phyloP scores from a whole-genome alignment of 2,329 filamentous ascomycete species.

The Fragosphaeria purpurea region DNA sequence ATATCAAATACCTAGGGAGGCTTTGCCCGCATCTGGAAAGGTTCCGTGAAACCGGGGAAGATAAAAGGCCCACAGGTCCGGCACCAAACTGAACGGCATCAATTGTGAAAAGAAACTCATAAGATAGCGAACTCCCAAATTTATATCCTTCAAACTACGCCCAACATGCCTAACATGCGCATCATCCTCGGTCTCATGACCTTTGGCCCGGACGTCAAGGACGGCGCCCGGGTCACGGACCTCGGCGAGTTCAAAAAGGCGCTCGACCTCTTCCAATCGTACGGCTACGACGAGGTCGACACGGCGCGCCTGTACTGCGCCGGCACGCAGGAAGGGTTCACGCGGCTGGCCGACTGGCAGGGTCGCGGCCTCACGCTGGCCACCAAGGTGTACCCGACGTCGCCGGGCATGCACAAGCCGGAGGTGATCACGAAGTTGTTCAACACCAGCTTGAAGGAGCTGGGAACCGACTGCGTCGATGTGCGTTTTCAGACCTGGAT shows the following conservation, averaged over 20 bases:
- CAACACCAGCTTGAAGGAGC: conserved; percentile 57
- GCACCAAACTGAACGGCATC: too few relatives aligned
- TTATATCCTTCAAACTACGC: too few relatives aligned
- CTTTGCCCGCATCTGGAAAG: too few relatives aligned
- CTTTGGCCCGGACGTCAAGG: conserved; percentile 54
- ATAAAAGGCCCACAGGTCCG: too few relatives aligned
- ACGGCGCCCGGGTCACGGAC: conserved; percentile 62
- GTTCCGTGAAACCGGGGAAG: too few relatives aligned
- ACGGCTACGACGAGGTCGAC: conserved; percentile 77
- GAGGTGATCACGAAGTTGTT: conserved; percentile 53
- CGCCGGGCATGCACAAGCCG: conserved; percentile 49
- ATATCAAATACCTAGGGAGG: too few relatives aligned
- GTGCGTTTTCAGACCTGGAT: conserved; percentile 24
- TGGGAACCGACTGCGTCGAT: conserved; percentile 64
- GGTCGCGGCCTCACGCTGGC: conserved; percentile 67
- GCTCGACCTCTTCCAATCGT: conserved; percentile 65
- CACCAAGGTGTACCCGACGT: conserved; percentile 63
- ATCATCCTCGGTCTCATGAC: conserved; percentile 82
- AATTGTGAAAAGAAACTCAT: too few relatives aligned
- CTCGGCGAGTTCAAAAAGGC: conserved; percentile 56
- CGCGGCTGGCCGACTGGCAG: conserved; percentile 65
- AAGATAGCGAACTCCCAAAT: too few relatives aligned
- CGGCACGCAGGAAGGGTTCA: conserved; percentile 69
- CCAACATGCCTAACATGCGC: conserved; percentile 1
- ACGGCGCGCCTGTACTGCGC: conserved; percentile 68